Conservation (phyloP, 352 stramenopile genomes). For the Aphanomyces euteiches region DNA sequence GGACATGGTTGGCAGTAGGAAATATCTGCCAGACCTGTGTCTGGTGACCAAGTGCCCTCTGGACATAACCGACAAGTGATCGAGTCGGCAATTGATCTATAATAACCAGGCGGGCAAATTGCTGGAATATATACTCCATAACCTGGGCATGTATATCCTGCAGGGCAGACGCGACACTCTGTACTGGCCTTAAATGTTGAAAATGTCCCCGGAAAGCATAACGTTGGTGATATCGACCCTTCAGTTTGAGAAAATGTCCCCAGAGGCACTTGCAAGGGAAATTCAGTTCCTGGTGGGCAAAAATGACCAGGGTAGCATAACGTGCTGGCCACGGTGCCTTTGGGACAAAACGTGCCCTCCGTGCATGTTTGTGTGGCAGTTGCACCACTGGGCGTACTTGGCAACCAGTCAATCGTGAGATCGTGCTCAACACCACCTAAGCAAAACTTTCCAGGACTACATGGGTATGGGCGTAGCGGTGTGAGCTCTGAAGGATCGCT, state of each 20-base stretch:
- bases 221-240: conserved; percentile 87
- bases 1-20: conserved; percentile 94
- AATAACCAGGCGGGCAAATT: conserved; percentile 91
- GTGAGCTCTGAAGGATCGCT: conserved; percentile 81
- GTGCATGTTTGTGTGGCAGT: conserved; percentile 89
- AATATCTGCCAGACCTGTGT: conserved; percentile 91
- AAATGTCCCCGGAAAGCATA: conserved; percentile 97
- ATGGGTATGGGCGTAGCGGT: conserved; percentile 78
- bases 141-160: conserved; percentile 88
- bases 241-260: conserved; percentile 87
- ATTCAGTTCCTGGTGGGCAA: conserved; percentile 86
- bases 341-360: conserved; percentile 93
- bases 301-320: conserved; percentile 95
- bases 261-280: conserved; percentile 86
- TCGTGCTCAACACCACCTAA: conserved; percentile 92
- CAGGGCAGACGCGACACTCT: conserved; percentile 89
- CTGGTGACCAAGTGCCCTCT: conserved; percentile 91
- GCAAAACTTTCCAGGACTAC: conserved; percentile 92
- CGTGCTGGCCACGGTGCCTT: conserved; percentile 49
- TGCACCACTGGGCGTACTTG: conserved; percentile 70
- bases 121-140: conserved; percentile 96
- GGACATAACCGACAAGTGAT: conserved; percentile 94
- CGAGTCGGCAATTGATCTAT: conserved; percentile 92
- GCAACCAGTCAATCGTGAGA: conserved; percentile 88
- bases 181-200: conserved; percentile 87